phyloP scores from a whole-genome alignment of 2,329 filamentous ascomycete species.

The Cadophora sp. region DNA sequence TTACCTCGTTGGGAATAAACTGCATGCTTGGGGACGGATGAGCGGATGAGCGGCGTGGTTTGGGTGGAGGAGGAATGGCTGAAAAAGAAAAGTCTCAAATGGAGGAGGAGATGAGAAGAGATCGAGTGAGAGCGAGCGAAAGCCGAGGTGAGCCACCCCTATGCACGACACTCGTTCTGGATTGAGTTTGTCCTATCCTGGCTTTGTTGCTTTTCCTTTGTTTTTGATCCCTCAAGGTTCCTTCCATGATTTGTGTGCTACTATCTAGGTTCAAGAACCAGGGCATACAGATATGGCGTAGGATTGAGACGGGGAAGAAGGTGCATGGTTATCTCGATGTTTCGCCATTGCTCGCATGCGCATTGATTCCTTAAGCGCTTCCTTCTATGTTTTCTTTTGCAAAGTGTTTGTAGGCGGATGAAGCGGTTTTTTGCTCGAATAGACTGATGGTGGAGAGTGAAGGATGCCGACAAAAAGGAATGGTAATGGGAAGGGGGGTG shows the following conservation, averaged over 20 bases:
- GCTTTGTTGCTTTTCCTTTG: neutral
- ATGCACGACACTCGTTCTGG: constrained; percentile 3
- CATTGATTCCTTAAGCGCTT: neutral
- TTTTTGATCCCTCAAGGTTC: neutral
- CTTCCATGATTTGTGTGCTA: neutral
- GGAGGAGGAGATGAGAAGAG: neutral
- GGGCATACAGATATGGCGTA: neutral
- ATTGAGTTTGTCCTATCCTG: neutral
- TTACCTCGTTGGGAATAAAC: neutral
- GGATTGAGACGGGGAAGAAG: neutral
- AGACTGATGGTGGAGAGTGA: too few relatives aligned
- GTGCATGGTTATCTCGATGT: neutral
- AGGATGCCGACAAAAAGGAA: too few relatives aligned
- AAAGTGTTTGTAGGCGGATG: neutral
- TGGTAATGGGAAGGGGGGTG: neutral
- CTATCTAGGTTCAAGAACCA: neutral
- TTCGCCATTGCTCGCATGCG: neutral
- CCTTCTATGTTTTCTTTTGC: neutral
- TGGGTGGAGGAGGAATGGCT: neutral
- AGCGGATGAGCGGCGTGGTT: neutral
- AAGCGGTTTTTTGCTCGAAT: constrained; percentile 1
- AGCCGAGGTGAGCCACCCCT: neutral
- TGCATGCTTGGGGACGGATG: neutral
- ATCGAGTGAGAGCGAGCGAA: neutral
- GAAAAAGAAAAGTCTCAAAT: neutral